Conservation (phyloP, 495 filamentous ascomycete genomes). For the Neurospora sp. region DNA sequence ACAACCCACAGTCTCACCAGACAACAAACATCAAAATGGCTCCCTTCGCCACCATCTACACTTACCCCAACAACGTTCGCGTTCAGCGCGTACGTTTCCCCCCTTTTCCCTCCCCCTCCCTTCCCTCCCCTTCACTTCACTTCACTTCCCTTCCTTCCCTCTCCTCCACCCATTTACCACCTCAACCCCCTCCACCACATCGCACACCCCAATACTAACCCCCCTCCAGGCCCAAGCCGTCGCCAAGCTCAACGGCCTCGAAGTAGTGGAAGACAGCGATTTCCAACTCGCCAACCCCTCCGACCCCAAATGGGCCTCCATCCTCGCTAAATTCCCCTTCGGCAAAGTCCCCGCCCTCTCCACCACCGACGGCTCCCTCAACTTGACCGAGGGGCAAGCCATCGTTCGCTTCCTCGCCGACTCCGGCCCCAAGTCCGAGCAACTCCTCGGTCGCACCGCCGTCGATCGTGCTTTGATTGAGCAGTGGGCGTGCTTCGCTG, state of each 20-base stretch:
- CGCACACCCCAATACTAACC: background rate
- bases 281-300: slow-evolving; percentile 37
- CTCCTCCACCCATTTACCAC: too few relatives aligned
- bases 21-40: slow-evolving; percentile 28
- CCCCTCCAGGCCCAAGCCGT: slow-evolving; percentile 36
- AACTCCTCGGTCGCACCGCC: slow-evolving; percentile 40
- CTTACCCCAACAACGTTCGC: slow-evolving; percentile 37
- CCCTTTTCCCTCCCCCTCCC: background rate
- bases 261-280: slow-evolving; percentile 26
- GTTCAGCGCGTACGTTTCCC: slow-evolving; percentile 34
- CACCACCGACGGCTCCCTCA: slow-evolving; percentile 38
- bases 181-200: too few relatives aligned
- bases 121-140: background rate
- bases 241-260: slow-evolving; percentile 44
- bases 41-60: slow-evolving; percentile 44
- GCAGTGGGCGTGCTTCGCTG: slow-evolving; percentile 41
- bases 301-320: slow-evolving; percentile 25
- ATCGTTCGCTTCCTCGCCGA: slow-evolving; percentile 47
- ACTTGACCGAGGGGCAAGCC: slow-evolving; percentile 43
- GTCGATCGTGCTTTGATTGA: slow-evolving; percentile 39
- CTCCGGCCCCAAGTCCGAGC: slow-evolving; percentile 38
- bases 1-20: background rate
- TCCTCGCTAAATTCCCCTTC: slow-evolving; percentile 50
- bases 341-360: slow-evolving; percentile 53
- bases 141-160: background rate